Evolutionary conservation across 1,284 basidiomycete species (phyloP), one percentile per base, ranked within the genome.

Genomic region (Cryptococcus hybrid): DNA sequence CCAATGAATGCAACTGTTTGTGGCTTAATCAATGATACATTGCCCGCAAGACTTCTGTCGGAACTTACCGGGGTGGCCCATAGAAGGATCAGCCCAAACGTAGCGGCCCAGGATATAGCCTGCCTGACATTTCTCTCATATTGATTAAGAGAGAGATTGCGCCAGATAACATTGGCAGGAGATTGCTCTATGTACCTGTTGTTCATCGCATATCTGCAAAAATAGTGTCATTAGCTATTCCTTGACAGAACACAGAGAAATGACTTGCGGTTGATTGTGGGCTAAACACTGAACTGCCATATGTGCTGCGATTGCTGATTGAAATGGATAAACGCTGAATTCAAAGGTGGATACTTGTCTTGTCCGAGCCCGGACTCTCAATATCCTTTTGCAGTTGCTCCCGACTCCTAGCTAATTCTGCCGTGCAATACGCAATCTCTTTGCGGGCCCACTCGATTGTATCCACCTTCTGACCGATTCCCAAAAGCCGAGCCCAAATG

Each of bases 251-350:
- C 35, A 37, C 18, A 37, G 18, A 6, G 51, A 24, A n/a, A 18
- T 7, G 34, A 44, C 69, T 61, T 52, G 90, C 39, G 90, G 90
- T 58, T 86, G 84, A 65, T 91, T 86, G 70, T 92, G 89, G 2
- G 85, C 80, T 35, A 92, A 77, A 5, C 82, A 81, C 72, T 89
- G 85, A 15, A 82, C 82, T 1, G 89, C 90, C 73, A 94, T 81
- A 75, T 95, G 91, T n/a, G 91, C 91, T 1, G 90, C 90, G 64
- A 96, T 89, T 98, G 95, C 66, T 86, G 84, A 76, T 94, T 87
- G 83, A 98, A 99, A 36, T 91, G 88, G 60, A 99, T 84, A 76
- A 99, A 99, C 3, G 90, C 91, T 34, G 88, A 89, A 71, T 86
- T 91, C 62, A 89, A 73, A 1, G 88, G 87, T 3, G 79, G 79